Evolutionary conservation across 805 yeast genomes (phyloP), one percentile per base, ranked within the genome.

Genomic region (Kodamaea kakaduensis): DNA sequence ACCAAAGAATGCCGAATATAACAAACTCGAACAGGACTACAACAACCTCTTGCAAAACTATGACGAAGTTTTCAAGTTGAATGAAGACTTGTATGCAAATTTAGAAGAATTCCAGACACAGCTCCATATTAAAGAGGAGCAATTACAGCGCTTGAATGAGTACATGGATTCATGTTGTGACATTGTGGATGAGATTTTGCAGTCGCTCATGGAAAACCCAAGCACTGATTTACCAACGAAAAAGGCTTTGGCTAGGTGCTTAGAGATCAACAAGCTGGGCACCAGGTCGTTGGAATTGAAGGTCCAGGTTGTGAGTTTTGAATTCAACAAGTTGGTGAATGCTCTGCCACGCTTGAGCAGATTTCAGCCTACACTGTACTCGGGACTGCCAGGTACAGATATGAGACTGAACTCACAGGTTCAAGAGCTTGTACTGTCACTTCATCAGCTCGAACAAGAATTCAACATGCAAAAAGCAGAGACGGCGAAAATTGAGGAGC

Each of bases 61-160:
- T 31, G 56, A 59, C 28, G 71, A 66, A 32, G 48, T 65, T 10
- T 55, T 46, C 34, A 48, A 52, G 23, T 48, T 67, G 16, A 62
- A 66, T 33, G 61, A 65, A 33, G 71, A 67, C 32, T 48, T 67
- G 32, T 63, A 61, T 40, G 45, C 48, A 5, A 65, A 52, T 36
- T 47, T 67, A 17, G 69, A 64, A 36, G 46, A 45, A 2, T 63
- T 59, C 36, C 62, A 67, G 40, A 38, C 41, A 13, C 59, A 57
- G 31, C 44, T 67, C 31, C 45, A 54, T 10, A 54, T 47, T 6
- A 59, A 56, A 29, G 67, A 64, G 18, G 25, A 12, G 1, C 48
- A 44, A 9, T 27, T 61, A 5, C 35, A 34, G 12, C 39, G 37
- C 9, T 16, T 48, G 9, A 43, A 45, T 14, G 38, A 34, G 9